Conservation (phyloP, 2,329 filamentous ascomycete genomes). For the Samsoniella hepiali region DNA sequence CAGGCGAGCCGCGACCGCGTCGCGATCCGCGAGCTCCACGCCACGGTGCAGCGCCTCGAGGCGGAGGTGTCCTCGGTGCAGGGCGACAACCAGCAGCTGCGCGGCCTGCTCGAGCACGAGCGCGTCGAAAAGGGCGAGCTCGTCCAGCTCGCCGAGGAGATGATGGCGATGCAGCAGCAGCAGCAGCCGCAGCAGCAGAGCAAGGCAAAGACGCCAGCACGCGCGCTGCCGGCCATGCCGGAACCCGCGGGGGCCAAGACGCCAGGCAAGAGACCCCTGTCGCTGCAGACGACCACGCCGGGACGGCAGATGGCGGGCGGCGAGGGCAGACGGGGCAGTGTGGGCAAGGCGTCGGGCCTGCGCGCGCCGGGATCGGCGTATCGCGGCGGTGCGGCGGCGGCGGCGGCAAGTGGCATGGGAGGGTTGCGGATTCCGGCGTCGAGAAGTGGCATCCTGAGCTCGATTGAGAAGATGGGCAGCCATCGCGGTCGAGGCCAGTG, state of each 20-base stretch:
- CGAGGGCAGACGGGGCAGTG: constrained; percentile 55
- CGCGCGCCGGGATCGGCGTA: constrained; percentile 55
- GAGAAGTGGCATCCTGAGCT: constrained; percentile 71
- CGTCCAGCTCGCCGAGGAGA: constrained; percentile 77
- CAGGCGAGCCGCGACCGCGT: constrained; percentile 64
- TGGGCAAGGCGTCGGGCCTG: constrained; percentile 55
- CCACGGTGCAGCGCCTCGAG: constrained; percentile 71
- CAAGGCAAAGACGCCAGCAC: constrained; percentile 14
- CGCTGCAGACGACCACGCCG: neutral
- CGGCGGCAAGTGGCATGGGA: constrained; percentile 35
- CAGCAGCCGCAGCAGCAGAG: no score
- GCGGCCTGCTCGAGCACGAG: constrained; percentile 67
- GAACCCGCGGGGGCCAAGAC: constrained; percentile 22
- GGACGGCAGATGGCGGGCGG: constrained; percentile 32
- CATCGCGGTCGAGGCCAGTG: constrained; percentile 42
- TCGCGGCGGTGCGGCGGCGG: constrained; percentile 26
- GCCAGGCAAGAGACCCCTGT: constrained; percentile 22
- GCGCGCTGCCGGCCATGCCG: constrained; percentile 18
- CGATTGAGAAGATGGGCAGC: constrained; percentile 83
- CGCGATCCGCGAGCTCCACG: constrained; percentile 66
- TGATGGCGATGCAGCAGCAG: constrained; percentile 63
- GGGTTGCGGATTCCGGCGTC: constrained; percentile 35
- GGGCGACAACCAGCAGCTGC: constrained; percentile 64
- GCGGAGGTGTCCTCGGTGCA: constrained; percentile 69
- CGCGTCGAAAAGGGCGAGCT: constrained; percentile 81